A percentile compares a stretch with the other conserved stretches of the same genome.
Evolutionary conservation across 768 basidiomycete species (phyloP).

Genomic region (Chalciporus pseudorubinellus): DNA sequence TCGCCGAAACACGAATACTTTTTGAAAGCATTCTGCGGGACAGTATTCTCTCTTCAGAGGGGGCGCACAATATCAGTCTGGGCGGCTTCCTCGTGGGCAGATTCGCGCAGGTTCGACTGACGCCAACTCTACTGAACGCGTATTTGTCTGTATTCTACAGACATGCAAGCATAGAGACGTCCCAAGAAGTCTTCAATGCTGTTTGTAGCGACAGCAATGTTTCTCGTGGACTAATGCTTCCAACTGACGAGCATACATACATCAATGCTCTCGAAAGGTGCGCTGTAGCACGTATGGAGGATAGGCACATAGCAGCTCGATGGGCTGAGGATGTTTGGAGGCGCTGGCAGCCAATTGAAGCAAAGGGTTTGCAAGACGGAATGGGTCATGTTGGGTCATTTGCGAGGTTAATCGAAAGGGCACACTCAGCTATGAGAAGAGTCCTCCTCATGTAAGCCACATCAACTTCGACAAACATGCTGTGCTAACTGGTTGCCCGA

Average conservation of each 20-base stretch:
- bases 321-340: constrained; percentile 67
- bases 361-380: constrained; percentile 29
- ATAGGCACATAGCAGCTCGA: constrained; percentile 45
- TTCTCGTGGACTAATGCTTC: constrained; percentile 24
- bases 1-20: constrained; percentile 65
- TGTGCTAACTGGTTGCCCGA: not conserved
- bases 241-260: constrained; percentile 53
- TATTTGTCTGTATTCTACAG: constrained; percentile 77
- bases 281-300: constrained; percentile 38
- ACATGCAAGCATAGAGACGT: constrained; percentile 50
- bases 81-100: constrained; percentile 26
- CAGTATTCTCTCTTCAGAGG: constrained; percentile 7
- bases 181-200: constrained; percentile 48
- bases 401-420: constrained; percentile 62
- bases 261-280: constrained; percentile 71
- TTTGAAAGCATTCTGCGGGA: constrained; percentile 60
- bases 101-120: constrained; percentile 58
- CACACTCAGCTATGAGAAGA: constrained; percentile 67
- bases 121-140: constrained; percentile 67
- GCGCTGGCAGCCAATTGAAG: constrained; percentile 56
- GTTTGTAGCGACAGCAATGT: constrained; percentile 42
- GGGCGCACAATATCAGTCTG: not conserved
- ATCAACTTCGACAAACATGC: not conserved
- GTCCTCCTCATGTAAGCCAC: constrained; percentile 56
- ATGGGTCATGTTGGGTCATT: constrained; percentile 19